Evolutionary conservation across 1,284 basidiomycete genomes (phyloP), one percentile per base, ranked within the genome.

Genomic region (Ceratobasidium theobromae): DNA sequence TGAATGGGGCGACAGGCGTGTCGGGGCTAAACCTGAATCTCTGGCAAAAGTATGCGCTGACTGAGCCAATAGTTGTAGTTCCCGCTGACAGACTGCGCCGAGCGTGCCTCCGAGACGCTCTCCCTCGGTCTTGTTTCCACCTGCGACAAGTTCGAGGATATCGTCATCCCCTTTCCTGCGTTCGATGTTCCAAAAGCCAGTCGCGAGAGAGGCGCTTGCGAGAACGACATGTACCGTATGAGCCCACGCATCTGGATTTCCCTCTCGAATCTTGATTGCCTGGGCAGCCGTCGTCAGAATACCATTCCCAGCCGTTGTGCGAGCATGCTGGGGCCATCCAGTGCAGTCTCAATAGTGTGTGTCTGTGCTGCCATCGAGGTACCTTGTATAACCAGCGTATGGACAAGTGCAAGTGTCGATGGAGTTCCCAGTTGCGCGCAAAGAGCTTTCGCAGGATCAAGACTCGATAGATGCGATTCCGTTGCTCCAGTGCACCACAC

Each of bases 1-100:
- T 89, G 77, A 93, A 93, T 14, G 88, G 83, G 2, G 86, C 81
- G 45, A 93, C 80, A 66, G 86, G 82, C 4, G 87, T 85, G 71
- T 91, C 89, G 69, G 84, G 77, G 70, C 89, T 87, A 71, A 93
- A 91, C 1, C 89, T 88, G 75, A 85, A 93, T 55, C 90, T 82
- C 49, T 91, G 87, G 40, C 86, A 84, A 58, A 92, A 81, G 73
- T 91, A 93, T 70, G 83, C 77, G 3, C 88, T 85, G 32, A 93
- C 78, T 66, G 79, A 84, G 8, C 87, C 88, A 3, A 84, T 78
- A 68, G 86, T 81, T 69, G 85, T 79, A 23, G 83, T 84, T 27
- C 86, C 86, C 12, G 78, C 77, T 71, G 80, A 71, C 89, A 88
- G 6, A 91, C 89, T 45, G 88, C 86, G 12, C 89, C 91, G 11